Evolutionary conservation across 2,329 filamentous ascomycete genomes (phyloP), one percentile per base, ranked within the genome.

Genomic region (Fusarium sacchari): DNA sequence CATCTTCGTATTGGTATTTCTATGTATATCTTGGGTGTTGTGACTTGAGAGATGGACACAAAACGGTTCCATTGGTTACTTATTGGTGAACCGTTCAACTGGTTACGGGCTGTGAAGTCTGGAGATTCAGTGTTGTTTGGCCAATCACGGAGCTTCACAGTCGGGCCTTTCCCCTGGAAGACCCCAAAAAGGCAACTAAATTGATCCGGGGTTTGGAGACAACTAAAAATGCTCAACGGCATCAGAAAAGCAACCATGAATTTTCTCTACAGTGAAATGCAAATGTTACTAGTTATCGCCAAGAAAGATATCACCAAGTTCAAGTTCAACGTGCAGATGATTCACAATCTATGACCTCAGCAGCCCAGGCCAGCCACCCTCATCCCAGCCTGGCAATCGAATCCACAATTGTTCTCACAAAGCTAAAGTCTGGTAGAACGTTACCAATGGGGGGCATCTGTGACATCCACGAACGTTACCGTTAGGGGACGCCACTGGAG

Each of bases 151-250:
- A 70, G 60, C 57, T 50, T 63, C 20, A 43, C 58, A 76, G 64
- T 77, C 75, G 75, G 75, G 49, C 75, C 75, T 77, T 77, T 73
- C 73, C 68, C 72, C 60, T 73, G 61, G 61, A 49, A 24, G 55
- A 56, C 57, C 74, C 75, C 59, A 61, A 61, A 15, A 34, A 17
- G 37, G 37, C 12, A 40, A 22, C 37, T 40, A 24, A 69, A 76
- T 76, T 64, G 64, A 74, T 77, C 75, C 74, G 75, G 75, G 75
- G 74, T 66, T 74, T 46, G 32, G 43, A 39, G 36, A 28, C 39
- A 43, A 30, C 52, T 62, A 53, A 62, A 47, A 15, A 39, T 40
- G 36, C 26, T 10, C n/a, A 37, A 26, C 32, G 57, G 62, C 39
- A 53, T 46, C 26, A 44, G 59, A 62, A 34, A 44, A 52, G 46